phyloP scores from a whole-genome alignment of 345 rosid genomes.

The Barbarea vulgaris region DNA sequence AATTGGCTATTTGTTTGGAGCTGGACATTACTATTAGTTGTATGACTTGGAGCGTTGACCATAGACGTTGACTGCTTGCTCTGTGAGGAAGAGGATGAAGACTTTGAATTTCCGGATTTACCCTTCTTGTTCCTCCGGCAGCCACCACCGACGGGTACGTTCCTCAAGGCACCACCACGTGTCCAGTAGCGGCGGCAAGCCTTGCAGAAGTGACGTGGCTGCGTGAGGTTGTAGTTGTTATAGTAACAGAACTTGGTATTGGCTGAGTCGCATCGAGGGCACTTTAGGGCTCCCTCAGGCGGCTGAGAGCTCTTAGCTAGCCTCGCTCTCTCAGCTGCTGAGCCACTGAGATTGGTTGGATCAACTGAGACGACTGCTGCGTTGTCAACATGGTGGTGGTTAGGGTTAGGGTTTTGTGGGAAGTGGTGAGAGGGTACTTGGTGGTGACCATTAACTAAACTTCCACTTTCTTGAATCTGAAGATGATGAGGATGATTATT shows the following conservation, averaged over 20 bases:
- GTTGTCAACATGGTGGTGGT: slow-evolving; percentile 28
- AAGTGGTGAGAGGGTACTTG: slow-evolving; percentile 37
- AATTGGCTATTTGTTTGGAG: slow-evolving; percentile 30
- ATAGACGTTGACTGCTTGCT: slow-evolving; percentile 38
- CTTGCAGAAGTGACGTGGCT: slow-evolving; percentile 47
- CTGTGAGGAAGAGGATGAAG: slow-evolving; percentile 36
- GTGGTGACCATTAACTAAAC: slow-evolving; percentile 28
- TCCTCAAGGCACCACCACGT: slow-evolving; percentile 44
- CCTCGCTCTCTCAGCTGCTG: slow-evolving; percentile 37
- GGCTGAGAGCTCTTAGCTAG: slow-evolving; percentile 38
- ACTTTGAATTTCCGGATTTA: slow-evolving; percentile 38
- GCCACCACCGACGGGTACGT: slow-evolving; percentile 46
- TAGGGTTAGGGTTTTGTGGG: slow-evolving; percentile 44
- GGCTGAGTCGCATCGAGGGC: slow-evolving; percentile 45
- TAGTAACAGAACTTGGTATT: slow-evolving; percentile 45
- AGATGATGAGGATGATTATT: slow-evolving; percentile 34
- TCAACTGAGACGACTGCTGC: slow-evolving; percentile 6
- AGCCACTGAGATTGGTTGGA: slow-evolving; percentile 19
- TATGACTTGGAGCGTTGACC: slow-evolving; percentile 33
- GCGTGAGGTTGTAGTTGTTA: slow-evolving; percentile 47
- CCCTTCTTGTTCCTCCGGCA: slow-evolving; percentile 44
- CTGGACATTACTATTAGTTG: slow-evolving; percentile 23
- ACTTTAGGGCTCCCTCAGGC: slow-evolving; percentile 37
- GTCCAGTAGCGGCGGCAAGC: slow-evolving; percentile 49
- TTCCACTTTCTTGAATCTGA: slow-evolving; percentile 41